Evolutionary conservation across 2,329 filamentous ascomycete species (phyloP).

Genomic region (Chaetomium strumarium): DNA sequence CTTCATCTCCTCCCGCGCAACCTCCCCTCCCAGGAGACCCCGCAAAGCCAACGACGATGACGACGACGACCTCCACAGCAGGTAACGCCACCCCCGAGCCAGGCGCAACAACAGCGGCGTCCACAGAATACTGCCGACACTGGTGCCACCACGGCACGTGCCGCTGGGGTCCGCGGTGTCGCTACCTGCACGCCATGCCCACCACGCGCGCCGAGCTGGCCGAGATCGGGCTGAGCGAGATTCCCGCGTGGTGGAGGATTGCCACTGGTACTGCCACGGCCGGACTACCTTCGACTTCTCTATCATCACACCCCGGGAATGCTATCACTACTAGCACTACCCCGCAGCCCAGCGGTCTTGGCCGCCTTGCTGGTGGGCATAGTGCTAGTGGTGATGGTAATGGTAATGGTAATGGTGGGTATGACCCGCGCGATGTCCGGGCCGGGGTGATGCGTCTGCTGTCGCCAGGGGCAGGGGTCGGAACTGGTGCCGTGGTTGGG

Average conservation of each 20-base stretch:
- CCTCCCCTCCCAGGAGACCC: not conserved
- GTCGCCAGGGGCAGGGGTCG: not conserved
- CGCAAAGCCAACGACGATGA: no score
- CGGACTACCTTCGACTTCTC: not conserved
- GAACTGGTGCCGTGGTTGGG: not conserved
- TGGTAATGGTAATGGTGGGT: not conserved
- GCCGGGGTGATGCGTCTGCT: not conserved
- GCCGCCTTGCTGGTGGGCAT: not conserved
- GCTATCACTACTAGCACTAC: not conserved
- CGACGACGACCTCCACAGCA: no score
- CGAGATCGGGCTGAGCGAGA: slow-evolving; percentile 36
- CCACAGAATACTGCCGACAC: slow-evolving; percentile 35
- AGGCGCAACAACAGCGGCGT: not conserved
- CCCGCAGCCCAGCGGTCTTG: not conserved
- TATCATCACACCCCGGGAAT: not conserved
- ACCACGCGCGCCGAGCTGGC: slow-evolving; percentile 34
- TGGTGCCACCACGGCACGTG: slow-evolving; percentile 47
- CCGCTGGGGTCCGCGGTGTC: slow-evolving; percentile 39
- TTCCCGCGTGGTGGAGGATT: slow-evolving; percentile 40
- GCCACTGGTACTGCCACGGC: not conserved
- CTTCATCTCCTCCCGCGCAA: not conserved
- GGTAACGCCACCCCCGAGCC: not conserved
- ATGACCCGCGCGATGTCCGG: not conserved
- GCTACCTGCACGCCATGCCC: slow-evolving; percentile 44
- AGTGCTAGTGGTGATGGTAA: not conserved